Evolutionary conservation across 768 basidiomycete species (phyloP).

Genomic region (Collybia sp.): DNA sequence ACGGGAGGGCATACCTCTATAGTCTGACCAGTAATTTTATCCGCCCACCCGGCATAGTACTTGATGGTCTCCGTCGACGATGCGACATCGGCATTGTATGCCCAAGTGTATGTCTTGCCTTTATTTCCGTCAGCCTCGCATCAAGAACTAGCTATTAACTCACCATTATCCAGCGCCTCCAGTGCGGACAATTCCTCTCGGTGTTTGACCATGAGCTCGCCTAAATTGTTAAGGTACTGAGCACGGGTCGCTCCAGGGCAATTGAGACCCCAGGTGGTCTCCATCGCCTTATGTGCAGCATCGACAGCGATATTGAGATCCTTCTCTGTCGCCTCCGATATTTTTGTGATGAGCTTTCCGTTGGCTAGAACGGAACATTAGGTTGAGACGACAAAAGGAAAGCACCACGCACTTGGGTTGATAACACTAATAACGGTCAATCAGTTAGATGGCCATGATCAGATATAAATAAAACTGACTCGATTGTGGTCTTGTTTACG

Average conservation of each 20-base stretch:
- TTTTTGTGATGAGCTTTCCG: conserved; percentile 52
- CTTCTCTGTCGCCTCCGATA: conserved; percentile 50
- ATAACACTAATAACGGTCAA: conserved; percentile 35
- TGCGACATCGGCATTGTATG: conserved; percentile 43
- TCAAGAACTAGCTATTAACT: conserved; percentile 3
- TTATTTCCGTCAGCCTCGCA: too few species aligned
- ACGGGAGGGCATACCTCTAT: conserved; percentile 39
- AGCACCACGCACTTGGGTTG: conserved; percentile 40
- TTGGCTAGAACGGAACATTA: conserved; percentile 36
- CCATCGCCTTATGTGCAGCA: conserved; percentile 28
- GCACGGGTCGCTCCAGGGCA: conserved; percentile 33
- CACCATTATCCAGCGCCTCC: conserved; percentile 19
- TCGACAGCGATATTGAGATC: not conserved
- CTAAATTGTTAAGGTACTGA: conserved; percentile 24
- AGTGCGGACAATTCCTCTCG: conserved; percentile 23
- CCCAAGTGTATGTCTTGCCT: conserved; percentile 53
- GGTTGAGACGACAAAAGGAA: not conserved
- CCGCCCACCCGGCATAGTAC: conserved; percentile 87
- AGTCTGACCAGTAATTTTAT: conserved; percentile 70
- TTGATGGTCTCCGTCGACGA: conserved; percentile 44
- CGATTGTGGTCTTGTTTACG: conserved; percentile 47
- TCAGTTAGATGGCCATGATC: conserved; percentile 3
- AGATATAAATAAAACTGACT: conserved; percentile 37
- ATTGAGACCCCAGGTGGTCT: conserved; percentile 66
- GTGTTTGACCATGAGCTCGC: conserved; percentile 22